Conservation (phyloP, 768 basidiomycete genomes). For the Xerocomellus intermedius region DNA sequence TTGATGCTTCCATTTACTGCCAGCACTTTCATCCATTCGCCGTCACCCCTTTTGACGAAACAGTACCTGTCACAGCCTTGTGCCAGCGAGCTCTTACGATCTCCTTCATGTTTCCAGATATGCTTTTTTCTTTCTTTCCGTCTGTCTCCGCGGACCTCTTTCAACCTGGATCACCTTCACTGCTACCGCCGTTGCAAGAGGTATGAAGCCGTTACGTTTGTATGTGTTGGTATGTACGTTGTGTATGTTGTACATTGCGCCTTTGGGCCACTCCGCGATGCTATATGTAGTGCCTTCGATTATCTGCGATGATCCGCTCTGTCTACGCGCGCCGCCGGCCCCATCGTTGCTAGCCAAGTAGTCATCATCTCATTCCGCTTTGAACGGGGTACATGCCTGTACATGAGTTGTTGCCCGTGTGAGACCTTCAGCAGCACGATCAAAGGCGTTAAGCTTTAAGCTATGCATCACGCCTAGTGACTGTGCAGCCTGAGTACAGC, state of each 20-base stretch:
- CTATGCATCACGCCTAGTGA: no score
- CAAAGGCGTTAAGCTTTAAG: background rate
- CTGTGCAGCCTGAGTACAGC: no score
- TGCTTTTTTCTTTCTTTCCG: background rate
- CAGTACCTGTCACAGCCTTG: constrained; percentile 14
- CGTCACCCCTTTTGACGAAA: constrained; percentile 14
- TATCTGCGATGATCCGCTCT: background rate
- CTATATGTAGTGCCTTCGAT: constrained; percentile 4
- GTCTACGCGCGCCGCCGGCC: constrained; percentile 3
- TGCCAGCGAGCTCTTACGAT: constrained; percentile 9
- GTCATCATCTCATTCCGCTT: background rate
- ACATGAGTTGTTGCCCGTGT: background rate
- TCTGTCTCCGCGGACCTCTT: constrained; percentile 11
- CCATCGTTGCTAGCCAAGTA: background rate
- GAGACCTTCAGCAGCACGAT: no score
- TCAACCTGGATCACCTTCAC: background rate
- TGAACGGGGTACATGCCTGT: background rate
- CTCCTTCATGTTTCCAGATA: constrained; percentile 1
- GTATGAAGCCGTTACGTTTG: constrained; percentile 8
- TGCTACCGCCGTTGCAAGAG: constrained; percentile 10
- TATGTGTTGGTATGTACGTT: background rate
- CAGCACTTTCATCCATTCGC: background rate
- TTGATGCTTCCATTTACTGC: background rate
- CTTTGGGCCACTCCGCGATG: background rate
- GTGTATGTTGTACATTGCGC: background rate